Base-by-base conservation (phyloP, 345 rosid genomes). In the Populus euphratica region DNA sequence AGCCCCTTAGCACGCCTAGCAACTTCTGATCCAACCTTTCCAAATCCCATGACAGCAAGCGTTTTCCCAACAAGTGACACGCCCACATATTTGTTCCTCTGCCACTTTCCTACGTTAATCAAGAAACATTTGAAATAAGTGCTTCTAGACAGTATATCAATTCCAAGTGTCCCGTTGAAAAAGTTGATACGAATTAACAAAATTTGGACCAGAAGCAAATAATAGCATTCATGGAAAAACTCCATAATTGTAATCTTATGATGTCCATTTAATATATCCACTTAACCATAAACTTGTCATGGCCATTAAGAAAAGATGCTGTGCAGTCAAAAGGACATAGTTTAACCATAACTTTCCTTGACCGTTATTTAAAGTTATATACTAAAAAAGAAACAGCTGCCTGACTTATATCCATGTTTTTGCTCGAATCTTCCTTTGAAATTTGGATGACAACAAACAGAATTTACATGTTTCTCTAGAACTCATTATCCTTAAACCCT, bases 1-100 rank as follows among this genome's bases (percentile, higher is more conserved):
- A 79, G 78, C 43, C 82, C 82, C 75, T 74, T 79, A 2, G 82
- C 82, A n/a, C 82, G 78, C 29, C 82, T 44, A 5, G 82, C 78
- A 47, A 79, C 78, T 38, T 79, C 82, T 6, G 78, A 79, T 54
- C 83, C 80, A 54, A 72, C 83, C 61, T 76, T 76, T 27, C 83
- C 77, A 47, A 81, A 81, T 41, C 83, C 83, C 83, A 80, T 69
- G 29, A 79, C 82, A 43, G 79, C 76, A 14, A 80, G 76, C 6
- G 79, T 80, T 68, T 75, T 80, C 63, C 83, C 83, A 18, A 80
- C 79, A 36, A 75, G 79, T 31, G 83, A 80, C 13, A 79, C 80
- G 20, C 79, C 83, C 31, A 73, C 80, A 68, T 76, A 81, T 33
- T 67, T 76, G 74, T 49, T 68, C 41, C 83, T 81, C 65, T 72